Conservation (phyloP, 23 red algal genomes). For the Cyanidioschyzon merolae region DNA sequence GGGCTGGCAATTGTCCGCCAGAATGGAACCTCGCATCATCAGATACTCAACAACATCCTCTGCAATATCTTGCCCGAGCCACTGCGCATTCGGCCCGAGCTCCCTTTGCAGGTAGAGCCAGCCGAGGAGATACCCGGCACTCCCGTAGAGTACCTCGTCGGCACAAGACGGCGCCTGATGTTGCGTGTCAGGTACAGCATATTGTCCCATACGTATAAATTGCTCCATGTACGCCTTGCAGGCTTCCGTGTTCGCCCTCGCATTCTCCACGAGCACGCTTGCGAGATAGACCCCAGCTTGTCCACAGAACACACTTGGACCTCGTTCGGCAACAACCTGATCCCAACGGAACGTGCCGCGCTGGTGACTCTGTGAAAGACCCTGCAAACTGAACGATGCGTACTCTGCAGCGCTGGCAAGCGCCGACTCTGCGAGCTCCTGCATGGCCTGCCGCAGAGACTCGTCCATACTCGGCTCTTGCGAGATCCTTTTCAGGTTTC, state of each 20-base stretch:
- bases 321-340: conserved; percentile 3
- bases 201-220: background rate
- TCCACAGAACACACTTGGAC: conserved; percentile 9
- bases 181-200: background rate
- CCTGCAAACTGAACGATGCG: background rate
- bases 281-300: background rate
- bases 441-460: conserved; percentile 1
- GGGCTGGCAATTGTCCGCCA: background rate
- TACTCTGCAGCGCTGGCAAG: background rate
- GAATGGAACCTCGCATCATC: background rate
- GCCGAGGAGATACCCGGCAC: conserved; percentile 6
- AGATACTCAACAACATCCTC: background rate
- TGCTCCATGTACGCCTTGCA: background rate
- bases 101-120: background rate
- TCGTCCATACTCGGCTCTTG: background rate
- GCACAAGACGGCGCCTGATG: background rate
- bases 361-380: background rate
- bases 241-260: background rate
- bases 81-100: background rate
- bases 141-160: conserved; percentile 1
- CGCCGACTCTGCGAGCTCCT: background rate
- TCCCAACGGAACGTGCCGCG: conserved; percentile 13
- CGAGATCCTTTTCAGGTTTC: background rate
- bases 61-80: background rate
- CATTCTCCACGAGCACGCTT: background rate